Base-by-base conservation (phyloP, 2,329 filamentous ascomycete genomes). In the Colletotrichum acutatum region DNA sequence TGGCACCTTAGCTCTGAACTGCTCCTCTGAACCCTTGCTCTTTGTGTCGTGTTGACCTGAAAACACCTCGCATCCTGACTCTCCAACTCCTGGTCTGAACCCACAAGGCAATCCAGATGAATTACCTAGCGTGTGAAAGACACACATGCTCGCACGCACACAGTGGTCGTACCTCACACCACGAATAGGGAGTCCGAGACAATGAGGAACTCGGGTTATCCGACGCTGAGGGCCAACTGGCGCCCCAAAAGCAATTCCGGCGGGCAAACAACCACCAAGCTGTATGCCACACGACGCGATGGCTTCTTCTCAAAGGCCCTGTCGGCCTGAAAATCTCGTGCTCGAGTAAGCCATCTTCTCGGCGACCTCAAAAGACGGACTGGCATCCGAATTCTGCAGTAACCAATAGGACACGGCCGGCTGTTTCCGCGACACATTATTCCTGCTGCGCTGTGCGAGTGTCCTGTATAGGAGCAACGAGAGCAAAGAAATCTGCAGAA, bases 101-200 rank as follows among this genome's bases (percentile, higher is more conserved):
- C 42, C 66, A 60, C 53, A n/a, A 34, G 32, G 54, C 53, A 32
- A 65, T 60, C 59, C 66, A 70, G 49, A 52, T 54, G 53, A 72
- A 58, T 72, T 34, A 34, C 32, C 3, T 34, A 65, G 42, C 19
- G 19, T 49, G 42, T 66, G 53, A 59, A 42, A 72, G 70, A 72
- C 66, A 49, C 19, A n/a, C 5, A 34, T 34, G 37, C 37, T 42
- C 42, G 42, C 42, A 22, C 42, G 42, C 42, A 22, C 42, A 22
- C 42, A 49, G 37, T 42, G 16, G 37, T 42, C 37, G 9, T 49
- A 8, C 16, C 7, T 49, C 42, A n/a, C 26, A 54, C 37, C 3
- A 42, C 37, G 37, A 14, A 19, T 42, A 72, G 66, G 70, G 60
- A 72, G 66, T 11, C 60, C 34, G 54, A 72, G 70, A 72, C 66